Evolutionary conservation across 176 grass and related monocot species (phyloP), one percentile per base, ranked within the genome.

Genomic region (Raddia guianensis): DNA sequence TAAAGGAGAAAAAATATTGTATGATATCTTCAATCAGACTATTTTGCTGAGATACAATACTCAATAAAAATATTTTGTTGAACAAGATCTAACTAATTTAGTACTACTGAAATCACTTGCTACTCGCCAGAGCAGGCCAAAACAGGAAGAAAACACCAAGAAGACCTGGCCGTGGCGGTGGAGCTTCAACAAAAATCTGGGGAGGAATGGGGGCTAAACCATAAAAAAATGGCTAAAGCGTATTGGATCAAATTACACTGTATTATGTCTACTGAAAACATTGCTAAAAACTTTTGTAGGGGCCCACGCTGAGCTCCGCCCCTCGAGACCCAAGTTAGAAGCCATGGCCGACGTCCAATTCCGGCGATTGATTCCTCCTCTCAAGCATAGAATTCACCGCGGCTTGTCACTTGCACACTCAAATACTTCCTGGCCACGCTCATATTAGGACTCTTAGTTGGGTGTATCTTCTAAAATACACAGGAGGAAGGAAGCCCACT

Each of bases 391-490:
- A 66, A 59, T 73, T 67, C 32, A 18, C 45, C 61, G 81, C 63
- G 32, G 33, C 62, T 20, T 60, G 13, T 68, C 53, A 60, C 63
- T 81, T n/a, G 56, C 73, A 49, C 59, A 14, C n/a, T 81, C 13
- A 65, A 57, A 49, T 50, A n/a, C 35, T 76, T 68, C 83, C 54
- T 85, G 19, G 58, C 19, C 20, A 42, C 64, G 57, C 57, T 50
- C 54, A 74, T 80, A 86, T 80, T 74, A 42, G 49, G 55, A 51
- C 50, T 64, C 72, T 12, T 63, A 2, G 64, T 15, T 32, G 44
- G 49, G 82, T 55, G 58, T 72, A 66, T 72, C 77, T 63, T 82
- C 72, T 80, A 85, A 89, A 81, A 76, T 72, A 81, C 64, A 71
- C 42, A 72, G 73, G 72, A 74, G 72, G 82, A 83, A 60, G 75